phyloP scores from a whole-genome alignment of 129 eudicot genomes.

The Silybum marianum region DNA sequence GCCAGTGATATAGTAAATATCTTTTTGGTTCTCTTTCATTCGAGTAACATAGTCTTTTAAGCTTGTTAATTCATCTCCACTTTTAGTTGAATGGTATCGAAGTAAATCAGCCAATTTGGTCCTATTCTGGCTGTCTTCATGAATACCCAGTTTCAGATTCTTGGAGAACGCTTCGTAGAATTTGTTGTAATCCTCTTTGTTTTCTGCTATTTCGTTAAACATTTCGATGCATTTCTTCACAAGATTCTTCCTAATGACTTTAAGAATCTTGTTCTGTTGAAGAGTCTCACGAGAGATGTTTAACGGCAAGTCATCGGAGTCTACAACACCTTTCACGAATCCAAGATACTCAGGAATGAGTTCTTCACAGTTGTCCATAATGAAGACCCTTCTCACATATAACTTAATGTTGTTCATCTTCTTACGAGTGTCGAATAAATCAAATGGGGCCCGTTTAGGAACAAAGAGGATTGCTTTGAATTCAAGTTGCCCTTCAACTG shows the following conservation, averaged over 20 bases:
- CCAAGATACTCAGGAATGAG: constrained; percentile 83
- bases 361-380: constrained; percentile 91
- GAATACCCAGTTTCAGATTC: constrained; percentile 84
- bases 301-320: constrained; percentile 86
- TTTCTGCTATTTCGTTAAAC: constrained; percentile 91
- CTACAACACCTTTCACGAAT: constrained; percentile 87
- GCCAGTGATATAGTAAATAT: constrained; percentile 79
- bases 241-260: constrained; percentile 87
- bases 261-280: constrained; percentile 90
- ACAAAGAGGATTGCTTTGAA: constrained; percentile 82
- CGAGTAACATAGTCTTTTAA: constrained; percentile 86
- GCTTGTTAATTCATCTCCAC: constrained; percentile 86
- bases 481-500: constrained; percentile 87
- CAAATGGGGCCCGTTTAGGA: constrained; percentile 84
- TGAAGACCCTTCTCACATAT: constrained; percentile 84
- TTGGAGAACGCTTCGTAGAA: constrained; percentile 86
- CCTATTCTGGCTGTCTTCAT: constrained; percentile 91
- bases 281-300: constrained; percentile 92
- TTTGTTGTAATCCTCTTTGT: constrained; percentile 79
- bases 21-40: constrained; percentile 92
- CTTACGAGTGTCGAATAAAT: constrained; percentile 77
- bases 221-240: constrained; percentile 93
- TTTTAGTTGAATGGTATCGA: constrained; percentile 80
- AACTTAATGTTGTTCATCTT: constrained; percentile 88
- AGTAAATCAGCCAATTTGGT: constrained; percentile 75